These are phyloP conservation scores for Schwanniomyces vanrijiae DNA, from an alignment of 805 yeast species.

Conservation along the genomic window DNA sequence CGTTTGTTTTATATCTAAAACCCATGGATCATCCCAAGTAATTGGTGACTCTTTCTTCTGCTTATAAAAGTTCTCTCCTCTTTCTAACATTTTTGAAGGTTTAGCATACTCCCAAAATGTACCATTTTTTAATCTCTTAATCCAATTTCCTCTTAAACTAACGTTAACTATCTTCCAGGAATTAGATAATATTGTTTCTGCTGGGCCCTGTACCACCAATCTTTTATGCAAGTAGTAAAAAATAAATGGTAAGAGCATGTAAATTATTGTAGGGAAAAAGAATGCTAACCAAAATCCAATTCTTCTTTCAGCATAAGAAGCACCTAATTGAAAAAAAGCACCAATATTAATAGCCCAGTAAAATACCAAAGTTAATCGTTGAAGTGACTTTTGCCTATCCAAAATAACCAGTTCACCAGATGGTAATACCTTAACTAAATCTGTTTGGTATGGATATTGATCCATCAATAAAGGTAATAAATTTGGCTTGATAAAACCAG, in stretches of 20 bases:
- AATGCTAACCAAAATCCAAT: conserved; percentile 58
- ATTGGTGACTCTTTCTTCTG: conserved; percentile 33
- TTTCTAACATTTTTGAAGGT: conserved; percentile 42
- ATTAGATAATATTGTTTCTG: conserved; percentile 49
- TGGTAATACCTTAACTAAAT: conserved; percentile 55
- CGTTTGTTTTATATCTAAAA: conserved; percentile 45
- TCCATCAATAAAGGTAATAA: conserved; percentile 50
- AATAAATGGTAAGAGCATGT: conserved; percentile 30
- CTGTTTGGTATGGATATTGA: conserved; percentile 52
- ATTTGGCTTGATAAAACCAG: conserved; percentile 57
- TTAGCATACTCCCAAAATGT: conserved; percentile 51
- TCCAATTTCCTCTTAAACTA: conserved; percentile 43
- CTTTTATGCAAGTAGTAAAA: conserved; percentile 25
- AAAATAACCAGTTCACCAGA: conserved; percentile 66
- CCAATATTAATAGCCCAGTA: conserved; percentile 59
- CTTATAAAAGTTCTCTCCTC: conserved; percentile 39
- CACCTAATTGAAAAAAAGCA: conserved; percentile 52
- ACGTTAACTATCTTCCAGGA: conserved; percentile 40
- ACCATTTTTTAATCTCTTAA: conserved; percentile 38
- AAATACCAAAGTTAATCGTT: conserved; percentile 45
- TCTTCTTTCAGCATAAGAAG: conserved; percentile 50
- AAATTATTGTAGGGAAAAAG: conserved; percentile 42
- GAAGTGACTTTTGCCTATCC: conserved; percentile 44
- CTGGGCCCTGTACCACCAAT: conserved; percentile 32
- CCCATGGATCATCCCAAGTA: conserved; percentile 47